Base-by-base conservation (phyloP, 208 protist genomes). In the Leishmania guyanensis region DNA sequence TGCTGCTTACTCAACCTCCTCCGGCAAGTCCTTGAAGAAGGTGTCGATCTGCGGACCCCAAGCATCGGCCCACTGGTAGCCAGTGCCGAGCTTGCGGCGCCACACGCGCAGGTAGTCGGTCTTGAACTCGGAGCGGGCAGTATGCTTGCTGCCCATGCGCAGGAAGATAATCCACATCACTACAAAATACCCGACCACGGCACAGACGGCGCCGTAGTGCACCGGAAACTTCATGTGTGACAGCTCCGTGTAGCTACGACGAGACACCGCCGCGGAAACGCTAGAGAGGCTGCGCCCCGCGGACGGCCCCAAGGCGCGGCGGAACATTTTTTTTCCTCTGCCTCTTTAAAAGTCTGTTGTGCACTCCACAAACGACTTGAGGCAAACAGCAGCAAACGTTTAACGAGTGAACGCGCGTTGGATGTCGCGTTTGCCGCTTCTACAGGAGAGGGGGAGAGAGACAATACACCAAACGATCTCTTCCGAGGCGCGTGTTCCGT, bases 11-110 rank as follows among this genome's bases (percentile, higher is more conserved):
- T 95, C 87, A 66, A 93, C 92, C 33, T 85, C 84, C 79, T 92
- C 90, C 22, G 94, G 94, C 46, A 97, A 89, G 82, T 96, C 92
- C 84, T 89, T 90, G 85, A 86, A 97, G 75, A 97, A 22, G 51
- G 90, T 95, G 80, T 91, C 88, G 81, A 93, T 94, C 85, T 94
- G 83, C 70, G 89, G 90, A 75, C 94, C 94, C 92, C 92, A 96
- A 29, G 91, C 94, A 77, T 97, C 94, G 77, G 94, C 80, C 94
- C 94, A 97, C 90, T 95, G 82, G 88, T 97, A 97, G 84, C 94
- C 94, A 33, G 90, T 95, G 86, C 94, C 94, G 68, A 97, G 84
- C 84, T 94, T 96, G 84, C 92, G 89, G 83, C 88, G 86, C 94
- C 94, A 97, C 75, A 96, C 91, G 76, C 92, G 91, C 78, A 96